Base-by-base conservation (phyloP, 1,284 basidiomycete genomes). In the Pseudozyma tsukubaensis region DNA sequence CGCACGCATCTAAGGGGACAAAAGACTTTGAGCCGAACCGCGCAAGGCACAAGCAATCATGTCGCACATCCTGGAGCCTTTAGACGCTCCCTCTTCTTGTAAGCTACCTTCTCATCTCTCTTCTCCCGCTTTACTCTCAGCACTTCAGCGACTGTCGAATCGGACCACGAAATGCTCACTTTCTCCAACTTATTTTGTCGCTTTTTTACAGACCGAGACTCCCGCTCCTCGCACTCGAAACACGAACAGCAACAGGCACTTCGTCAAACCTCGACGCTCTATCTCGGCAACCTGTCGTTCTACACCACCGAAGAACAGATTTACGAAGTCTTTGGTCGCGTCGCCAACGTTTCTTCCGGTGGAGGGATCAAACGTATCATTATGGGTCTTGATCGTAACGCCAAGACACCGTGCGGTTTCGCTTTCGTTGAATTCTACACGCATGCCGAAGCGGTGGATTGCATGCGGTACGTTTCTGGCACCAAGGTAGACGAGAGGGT, bases 341-440 rank as follows among this genome's bases (percentile, higher is more conserved):
- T 94, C 78, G 90, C 94, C 43, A 91, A 89, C 74, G 90, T 93
- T 1, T 92, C 94, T 76, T 91, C 94, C 70, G 94, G 94, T 44
- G 94, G 94, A 39, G 94, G 94, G 35, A 94, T 99, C 77, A 98
- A 98, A 85, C 91, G 96, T 73, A 97, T 99, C 77, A 99, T 99
- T 81, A 99, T 99, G 97, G 97, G 97, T 29, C 88, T 99, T 40
- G 97, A 99, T 87, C 88, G 97, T 62, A 94, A 98, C 84, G 92
- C 92, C 50, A 92, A 95, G 93, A 99, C 97, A 50, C 97, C 97
- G 0, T 99, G 97, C 84, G 97, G 97, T 1, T 99, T 99, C 85
- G 97, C 96, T 79, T 99, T 99, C 82, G 97, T 99, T 63, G 97
- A 99, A 84, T 99, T 94, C 85, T 99, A 98, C 85, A 94, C 93